Evolutionary conservation across 768 basidiomycete species (phyloP), one percentile per base, ranked within the genome.

Genomic region (Boletus pseudopeckii): DNA sequence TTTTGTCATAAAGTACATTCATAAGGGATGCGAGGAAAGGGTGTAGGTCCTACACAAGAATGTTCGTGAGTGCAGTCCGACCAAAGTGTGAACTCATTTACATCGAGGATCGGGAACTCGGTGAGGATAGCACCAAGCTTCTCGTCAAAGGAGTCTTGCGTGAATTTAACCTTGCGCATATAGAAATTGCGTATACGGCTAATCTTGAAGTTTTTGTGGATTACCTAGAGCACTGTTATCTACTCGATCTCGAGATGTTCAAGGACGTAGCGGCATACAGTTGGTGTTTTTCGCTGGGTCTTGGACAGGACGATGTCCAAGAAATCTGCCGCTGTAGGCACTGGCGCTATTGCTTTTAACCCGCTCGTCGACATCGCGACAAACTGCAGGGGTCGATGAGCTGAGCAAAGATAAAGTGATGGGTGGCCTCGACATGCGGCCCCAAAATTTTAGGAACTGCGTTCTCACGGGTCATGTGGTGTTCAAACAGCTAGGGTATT

Each of bases 151-250:
- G 90, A 80, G 67, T 98, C 94, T 71, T 98, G 94, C 3, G 95
- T 95, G 71, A 97, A 98, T 73, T 96, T 98, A 75, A 99, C 96
- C 73, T 99, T 99, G 71, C 96, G 86, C 96, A 98, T 98, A 73
- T 99, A 97, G 68, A 93, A 93, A 65, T 93, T 92, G 57, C 96
- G 84, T 75, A 98, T 98, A 62, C 96, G 88, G 61, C 92, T 94
- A 72, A 99, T 99, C 78, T 99, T 98, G 80, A 97, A 98, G 79
- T 98, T 98, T 80, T 97, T 98, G 75, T 98, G 97, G 69, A 98
- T 98, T 61, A 95, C 93, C 91, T 92, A 59, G 37, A 14, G 11
- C 18, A 38, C 24, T 20, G 45, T 57, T 38, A 47, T 37, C 26
- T n/a, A n/a, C 48, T 38, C 30, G 51, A 54, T 46, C 38, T 40